phyloP scores from a whole-genome alignment of 1,139 yeast species.

The Taiozyma onychis region DNA sequence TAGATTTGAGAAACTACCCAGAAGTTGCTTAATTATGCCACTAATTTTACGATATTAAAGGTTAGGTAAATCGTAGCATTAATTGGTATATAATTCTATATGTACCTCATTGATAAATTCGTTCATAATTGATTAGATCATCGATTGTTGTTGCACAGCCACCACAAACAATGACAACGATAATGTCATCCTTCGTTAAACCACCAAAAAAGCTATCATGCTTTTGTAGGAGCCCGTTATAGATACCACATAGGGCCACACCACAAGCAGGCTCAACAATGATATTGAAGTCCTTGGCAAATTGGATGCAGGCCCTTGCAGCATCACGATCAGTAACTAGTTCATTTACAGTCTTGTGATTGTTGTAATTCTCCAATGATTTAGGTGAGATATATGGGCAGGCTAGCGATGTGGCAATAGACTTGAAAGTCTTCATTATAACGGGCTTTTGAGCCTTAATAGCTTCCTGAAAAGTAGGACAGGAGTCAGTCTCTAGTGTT shows the following conservation, averaged over 20 bases:
- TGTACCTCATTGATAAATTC: constrained; percentile 5
- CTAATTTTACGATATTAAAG: not conserved
- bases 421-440: constrained; percentile 38
- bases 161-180: constrained; percentile 61
- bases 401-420: constrained; percentile 59
- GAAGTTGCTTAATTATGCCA: constrained; percentile 16
- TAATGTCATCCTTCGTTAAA: constrained; percentile 40
- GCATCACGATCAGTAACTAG: constrained; percentile 54
- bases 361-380: constrained; percentile 38
- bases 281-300: constrained; percentile 42
- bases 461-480: constrained; percentile 51
- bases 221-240: constrained; percentile 34
- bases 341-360: constrained; percentile 37
- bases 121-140: constrained; percentile 23
- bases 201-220: constrained; percentile 31
- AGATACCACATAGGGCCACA: constrained; percentile 53
- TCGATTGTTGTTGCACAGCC: constrained; percentile 44
- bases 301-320: constrained; percentile 42
- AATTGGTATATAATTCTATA: not conserved
- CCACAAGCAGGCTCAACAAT: constrained; percentile 77
- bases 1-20: constrained; percentile 65
- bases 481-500: constrained; percentile 56
- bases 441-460: constrained; percentile 40
- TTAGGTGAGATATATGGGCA: constrained; percentile 47
- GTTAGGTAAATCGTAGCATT: not conserved